These are phyloP conservation scores for Septoria petroselini DNA, from an alignment of 2,329 filamentous ascomycete genomes.

Conservation along the genomic window DNA sequence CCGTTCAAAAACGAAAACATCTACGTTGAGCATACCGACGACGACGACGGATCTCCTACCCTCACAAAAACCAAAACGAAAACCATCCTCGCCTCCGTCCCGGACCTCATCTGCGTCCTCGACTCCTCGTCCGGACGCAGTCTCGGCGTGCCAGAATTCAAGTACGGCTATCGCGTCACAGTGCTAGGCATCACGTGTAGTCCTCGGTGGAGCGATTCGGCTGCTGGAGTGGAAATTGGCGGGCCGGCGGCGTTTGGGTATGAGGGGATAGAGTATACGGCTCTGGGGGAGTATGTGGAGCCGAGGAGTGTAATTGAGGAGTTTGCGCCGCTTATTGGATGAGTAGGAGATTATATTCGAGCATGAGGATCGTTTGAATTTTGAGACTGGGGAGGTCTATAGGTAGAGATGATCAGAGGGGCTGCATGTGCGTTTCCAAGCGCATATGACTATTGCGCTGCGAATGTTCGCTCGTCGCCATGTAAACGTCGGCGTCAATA, in stretches of 20 bases:
- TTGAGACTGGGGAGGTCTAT: no score
- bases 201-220: slow-evolving; percentile 53
- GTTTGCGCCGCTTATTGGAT: slow-evolving; percentile 39
- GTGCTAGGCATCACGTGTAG: slow-evolving; percentile 56
- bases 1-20: slow-evolving; percentile 75
- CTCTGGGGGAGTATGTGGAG: slow-evolving; percentile 53
- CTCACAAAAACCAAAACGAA: no score
- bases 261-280: slow-evolving; percentile 47
- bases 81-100: slow-evolving; percentile 48
- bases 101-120: slow-evolving; percentile 51
- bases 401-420: no score
- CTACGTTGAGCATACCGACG: slow-evolving; percentile 47
- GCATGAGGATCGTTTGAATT: no score
- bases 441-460: no score
- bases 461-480: no score
- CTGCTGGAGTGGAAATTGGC: slow-evolving; percentile 50
- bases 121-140: slow-evolving; percentile 50
- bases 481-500: no score
- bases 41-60: no score
- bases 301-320: slow-evolving; percentile 55
- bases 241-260: slow-evolving; percentile 52
- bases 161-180: slow-evolving; percentile 52
- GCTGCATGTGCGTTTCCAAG: no score
- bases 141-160: slow-evolving; percentile 55
- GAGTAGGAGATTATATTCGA: no score